Base-by-base conservation (phyloP, 2,329 filamentous ascomycete genomes). In the Sporothrix schenckii region DNA sequence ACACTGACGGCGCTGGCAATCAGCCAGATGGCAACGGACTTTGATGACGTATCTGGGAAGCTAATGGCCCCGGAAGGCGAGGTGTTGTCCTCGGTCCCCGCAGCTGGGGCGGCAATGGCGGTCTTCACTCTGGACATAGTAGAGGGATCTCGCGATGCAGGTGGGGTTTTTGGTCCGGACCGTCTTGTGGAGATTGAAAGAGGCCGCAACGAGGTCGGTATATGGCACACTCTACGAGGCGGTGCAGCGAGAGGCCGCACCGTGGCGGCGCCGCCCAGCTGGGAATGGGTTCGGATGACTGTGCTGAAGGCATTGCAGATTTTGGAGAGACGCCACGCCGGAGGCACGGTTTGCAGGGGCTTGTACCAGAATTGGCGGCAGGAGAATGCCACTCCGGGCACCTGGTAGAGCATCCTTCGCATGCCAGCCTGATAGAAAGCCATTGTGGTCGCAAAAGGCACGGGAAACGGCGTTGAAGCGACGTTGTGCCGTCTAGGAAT, bases 1-100 rank as follows among this genome's bases (percentile, higher is more conserved):
- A 98, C 95, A 79, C 93, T 96, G 56, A 88, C 91, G 0, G 95
- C 94, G 75, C 94, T 97, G 61, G 89, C 94, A 70, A 99, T 83
- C 60, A 99, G 87, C 94, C 94, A 99, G 83, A 94, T 94, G 72
- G 90, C 95, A 58, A 97, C 94, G 11, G 84, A 82, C 80, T 92
- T 95, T 71, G 89, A 88, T 74, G 87, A 93, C 11, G 87, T 87
- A 75, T 91, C 80, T 41, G 86, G 86, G 72, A 85, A 87, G 2
- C 80, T 79, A 27, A 78, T 79, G 7, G 24, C 13, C 74, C 80
- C 81, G 21, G 75, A 74, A 11, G 77, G 75, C 68, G 75, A 77
- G 7, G 21, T 7, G 69, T 71, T 69, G 0, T 69, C 34, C 1
- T 74, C 72, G 0, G 74, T 61, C 2, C 74, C 68, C 0, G 73